phyloP scores from a whole-genome alignment of 73 alveolate species.

The Symbiodinium pilosum region DNA sequence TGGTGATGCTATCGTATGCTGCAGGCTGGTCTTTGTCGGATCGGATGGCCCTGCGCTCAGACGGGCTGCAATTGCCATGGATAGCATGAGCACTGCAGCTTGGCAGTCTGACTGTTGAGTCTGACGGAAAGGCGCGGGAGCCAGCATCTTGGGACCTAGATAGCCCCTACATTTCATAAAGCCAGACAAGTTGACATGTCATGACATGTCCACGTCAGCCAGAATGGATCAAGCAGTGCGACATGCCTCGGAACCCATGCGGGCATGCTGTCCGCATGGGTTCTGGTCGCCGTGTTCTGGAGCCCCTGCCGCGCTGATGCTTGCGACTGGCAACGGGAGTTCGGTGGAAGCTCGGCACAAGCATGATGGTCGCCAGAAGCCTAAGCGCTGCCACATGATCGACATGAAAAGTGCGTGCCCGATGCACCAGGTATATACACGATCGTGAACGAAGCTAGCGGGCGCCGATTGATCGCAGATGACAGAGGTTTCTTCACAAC shows the following conservation, averaged over 20 bases:
- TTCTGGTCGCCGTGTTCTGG: background rate
- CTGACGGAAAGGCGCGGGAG: too few species aligned
- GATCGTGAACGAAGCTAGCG: slow-evolving; percentile 44
- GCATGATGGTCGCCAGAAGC: too few species aligned
- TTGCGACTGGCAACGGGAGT: background rate
- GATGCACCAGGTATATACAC: slow-evolving; percentile 44
- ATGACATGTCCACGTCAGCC: background rate
- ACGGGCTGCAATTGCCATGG: background rate
- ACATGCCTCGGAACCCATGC: background rate
- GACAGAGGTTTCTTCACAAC: slow-evolving; percentile 35
- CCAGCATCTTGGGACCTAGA: too few species aligned
- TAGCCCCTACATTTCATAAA: too few species aligned
- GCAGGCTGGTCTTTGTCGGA: slow-evolving; percentile 28
- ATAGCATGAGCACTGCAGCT: too few species aligned
- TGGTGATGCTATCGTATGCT: too few species aligned
- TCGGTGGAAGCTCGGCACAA: slow-evolving; percentile 4
- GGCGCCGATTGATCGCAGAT: slow-evolving; percentile 66
- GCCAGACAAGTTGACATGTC: too few species aligned
- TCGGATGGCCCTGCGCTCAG: slow-evolving; percentile 18
- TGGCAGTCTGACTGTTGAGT: too few species aligned
- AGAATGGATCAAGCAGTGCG: background rate
- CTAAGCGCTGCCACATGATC: too few species aligned
- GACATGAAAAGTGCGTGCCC: too few species aligned
- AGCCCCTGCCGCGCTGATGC: background rate
- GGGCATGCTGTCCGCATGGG: background rate